These are phyloP conservation scores for Nothophaeocryptopus gaeumannii DNA, from an alignment of 2,329 filamentous ascomycete species.

Conservation along the genomic window DNA sequence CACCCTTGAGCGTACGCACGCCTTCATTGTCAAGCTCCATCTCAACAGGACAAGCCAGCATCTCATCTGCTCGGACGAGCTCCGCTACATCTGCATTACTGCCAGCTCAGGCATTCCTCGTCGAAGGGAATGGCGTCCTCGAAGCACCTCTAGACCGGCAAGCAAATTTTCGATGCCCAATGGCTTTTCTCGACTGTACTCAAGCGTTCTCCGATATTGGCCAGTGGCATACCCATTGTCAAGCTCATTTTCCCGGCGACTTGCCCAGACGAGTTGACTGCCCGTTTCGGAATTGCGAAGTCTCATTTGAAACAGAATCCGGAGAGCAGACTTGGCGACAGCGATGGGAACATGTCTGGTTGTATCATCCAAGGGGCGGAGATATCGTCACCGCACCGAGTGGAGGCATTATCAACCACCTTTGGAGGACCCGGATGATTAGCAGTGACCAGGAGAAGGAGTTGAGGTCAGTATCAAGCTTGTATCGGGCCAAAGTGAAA, in stretches of 20 bases:
- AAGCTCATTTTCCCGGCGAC: conserved; percentile 14
- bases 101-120: conserved; percentile 2
- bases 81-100: neutral
- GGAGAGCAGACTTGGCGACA: conserved; percentile 19
- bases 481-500: neutral
- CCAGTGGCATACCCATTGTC: conserved; percentile 21
- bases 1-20: neutral
- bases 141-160: neutral
- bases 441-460: conserved; percentile 17
- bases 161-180: conserved; percentile 17
- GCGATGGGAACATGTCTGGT: conserved; percentile 18
- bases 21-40: conserved; percentile 12
- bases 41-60: neutral
- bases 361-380: conserved; percentile 4
- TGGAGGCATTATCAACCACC: conserved; percentile 13
- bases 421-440: conserved; percentile 19
- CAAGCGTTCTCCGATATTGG: conserved; percentile 4
- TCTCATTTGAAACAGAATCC: conserved; percentile 1
- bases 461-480: conserved; percentile 13
- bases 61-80: conserved; percentile 1
- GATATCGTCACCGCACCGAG: conserved; percentile 1
- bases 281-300: conserved; percentile 18
- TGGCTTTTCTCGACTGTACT: conserved; percentile 21
- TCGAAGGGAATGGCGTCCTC: neutral
- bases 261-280: conserved; percentile 18